These are phyloP conservation scores for Leersia perrieri DNA, from an alignment of 176 grass and related monocot species.

Conservation along the genomic window DNA sequence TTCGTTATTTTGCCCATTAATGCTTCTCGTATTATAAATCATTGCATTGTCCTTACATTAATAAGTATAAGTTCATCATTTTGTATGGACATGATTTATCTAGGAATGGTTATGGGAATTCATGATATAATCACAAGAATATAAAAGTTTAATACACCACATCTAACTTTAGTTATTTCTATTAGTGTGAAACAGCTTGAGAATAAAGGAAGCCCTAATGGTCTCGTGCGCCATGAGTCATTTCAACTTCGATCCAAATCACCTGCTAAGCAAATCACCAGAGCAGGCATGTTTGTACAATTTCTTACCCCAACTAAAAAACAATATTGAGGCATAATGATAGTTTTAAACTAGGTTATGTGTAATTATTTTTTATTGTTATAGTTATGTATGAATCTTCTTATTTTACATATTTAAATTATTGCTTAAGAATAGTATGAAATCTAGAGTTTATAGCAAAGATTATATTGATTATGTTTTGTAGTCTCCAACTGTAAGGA, in stretches of 20 bases:
- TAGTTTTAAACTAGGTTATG: not conserved
- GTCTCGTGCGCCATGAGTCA: constrained; percentile 26
- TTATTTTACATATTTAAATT: not conserved
- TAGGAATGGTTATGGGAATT: not conserved
- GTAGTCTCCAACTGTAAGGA: constrained; percentile 42
- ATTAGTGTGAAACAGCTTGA: constrained; percentile 35
- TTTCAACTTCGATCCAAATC: constrained; percentile 34
- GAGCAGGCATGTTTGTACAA: constrained; percentile 43
- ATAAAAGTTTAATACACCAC: not conserved
- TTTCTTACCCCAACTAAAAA: not conserved
- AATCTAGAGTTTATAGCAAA: not conserved
- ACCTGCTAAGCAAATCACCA: constrained; percentile 23
- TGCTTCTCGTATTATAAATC: not conserved
- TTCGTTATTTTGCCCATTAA: not conserved
- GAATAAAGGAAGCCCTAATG: constrained; percentile 33
- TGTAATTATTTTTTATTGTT: not conserved
- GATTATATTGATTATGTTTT: not conserved
- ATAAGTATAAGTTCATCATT: not conserved
- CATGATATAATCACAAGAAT: not conserved
- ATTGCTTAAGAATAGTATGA: not conserved
- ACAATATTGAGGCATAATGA: not conserved
- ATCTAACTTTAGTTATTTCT: constrained; percentile 27
- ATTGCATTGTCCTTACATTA: not conserved
- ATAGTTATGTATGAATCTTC: not conserved
- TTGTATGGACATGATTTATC: not conserved